Evolutionary conservation across 148 eudicot genomes (phyloP).

Genomic region (Salicornia ramosissima): DNA sequence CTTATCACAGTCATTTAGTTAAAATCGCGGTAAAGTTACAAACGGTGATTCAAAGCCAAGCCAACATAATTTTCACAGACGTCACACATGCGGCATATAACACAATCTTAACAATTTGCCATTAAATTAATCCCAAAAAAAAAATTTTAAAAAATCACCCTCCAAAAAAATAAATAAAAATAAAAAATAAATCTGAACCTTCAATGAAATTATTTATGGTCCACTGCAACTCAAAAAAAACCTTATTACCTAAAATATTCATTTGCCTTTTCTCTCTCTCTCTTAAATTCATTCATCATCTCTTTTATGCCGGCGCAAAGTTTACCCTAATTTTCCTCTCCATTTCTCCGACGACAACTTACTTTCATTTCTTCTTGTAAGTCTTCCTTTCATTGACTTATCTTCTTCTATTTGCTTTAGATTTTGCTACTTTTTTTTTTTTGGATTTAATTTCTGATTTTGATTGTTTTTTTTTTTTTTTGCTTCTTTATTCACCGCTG

Average conservation of each 20-base stretch:
- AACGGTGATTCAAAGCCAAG: background rate
- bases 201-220: slow-evolving; percentile 13
- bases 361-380: slow-evolving; percentile 9
- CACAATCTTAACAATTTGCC: background rate
- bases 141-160: background rate
- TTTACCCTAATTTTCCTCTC: slow-evolving; percentile 13
- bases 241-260: too few relatives aligned
- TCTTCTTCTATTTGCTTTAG: background rate
- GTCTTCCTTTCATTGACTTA: background rate
- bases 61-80: background rate
- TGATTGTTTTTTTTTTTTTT: background rate
- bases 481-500: background rate
- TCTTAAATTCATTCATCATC: background rate
- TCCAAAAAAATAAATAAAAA: too few relatives aligned
- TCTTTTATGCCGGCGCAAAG: slow-evolving; percentile 6
- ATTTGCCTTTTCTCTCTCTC: background rate
- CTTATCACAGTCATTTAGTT: too few relatives aligned
- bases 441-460: background rate
- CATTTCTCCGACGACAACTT: background rate
- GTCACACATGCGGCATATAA: background rate
- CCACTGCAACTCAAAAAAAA: slow-evolving; percentile 15
- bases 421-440: background rate
- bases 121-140: background rate
- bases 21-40: slow-evolving; percentile 3
- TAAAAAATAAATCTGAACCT: too few relatives aligned